Evolutionary conservation across 768 basidiomycete species (phyloP), one percentile per base, ranked within the genome.

Genomic region (Collybiopsis confluens): DNA sequence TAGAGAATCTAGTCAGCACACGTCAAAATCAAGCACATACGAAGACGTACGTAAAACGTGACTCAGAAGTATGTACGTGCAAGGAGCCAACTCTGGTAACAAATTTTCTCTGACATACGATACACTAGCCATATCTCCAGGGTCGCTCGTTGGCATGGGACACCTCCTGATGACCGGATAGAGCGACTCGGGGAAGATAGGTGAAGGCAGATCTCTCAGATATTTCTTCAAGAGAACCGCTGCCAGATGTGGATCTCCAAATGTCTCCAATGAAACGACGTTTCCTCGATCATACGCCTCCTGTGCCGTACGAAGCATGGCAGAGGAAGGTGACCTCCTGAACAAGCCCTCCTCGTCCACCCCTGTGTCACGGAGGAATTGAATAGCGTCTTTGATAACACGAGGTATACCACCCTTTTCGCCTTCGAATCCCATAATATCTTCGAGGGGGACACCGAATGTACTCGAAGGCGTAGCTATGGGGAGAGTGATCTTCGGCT

Each of bases 191-290:
- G 86, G 80, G 59, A 94, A 89, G n/a, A 90, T 69, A 3, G 92
- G 87, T 47, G 81, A 77, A 1, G 90, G 89, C 1, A 94, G 72
- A 65, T 92, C 89, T 35, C 89, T 80, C 23, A 94, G 69, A 64
- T 88, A 92, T 64, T 90, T 92, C 73, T 94, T 93, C 52, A 94
- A 70, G 33, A 94, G 74, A 1, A 93, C 92, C 8, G 92, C 90
- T 2, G 90, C 88, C 1, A 94, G 76, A 66, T 90, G 78, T 5
- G 89, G 85, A 60, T 92, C 90, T 0, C 75, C 78, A 61, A 89
- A 92, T 1, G 76, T 84, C n/a, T 81, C 71, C 40, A 94, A 69
- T 1, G 88, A 89, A 9, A 94, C 86, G 1, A 92, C 83, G 57
- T 91, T 81, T 11, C 90, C 91, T 68, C 92, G 73, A 63, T 94